Percentiles rank a stretch among this genome's conserved stretches.
phyloP scores from a whole-genome alignment of 345 rosid species.

The Aquilaria malaccensis region DNA sequence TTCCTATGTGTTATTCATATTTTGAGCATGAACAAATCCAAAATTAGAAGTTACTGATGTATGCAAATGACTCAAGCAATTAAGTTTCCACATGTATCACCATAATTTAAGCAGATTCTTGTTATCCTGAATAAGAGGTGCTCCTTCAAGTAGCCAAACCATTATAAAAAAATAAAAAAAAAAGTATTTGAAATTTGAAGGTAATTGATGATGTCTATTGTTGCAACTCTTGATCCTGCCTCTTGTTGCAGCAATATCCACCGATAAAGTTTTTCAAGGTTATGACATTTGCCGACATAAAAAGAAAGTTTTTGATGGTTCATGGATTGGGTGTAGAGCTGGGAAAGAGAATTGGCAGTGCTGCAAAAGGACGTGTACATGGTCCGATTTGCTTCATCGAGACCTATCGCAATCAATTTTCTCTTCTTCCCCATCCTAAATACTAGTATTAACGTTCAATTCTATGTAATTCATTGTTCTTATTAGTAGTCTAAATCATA shows the following conservation, averaged over 20 bases:
- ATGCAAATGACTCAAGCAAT: too few species aligned
- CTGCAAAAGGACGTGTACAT: slow-evolving; percentile 81
- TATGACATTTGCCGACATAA: slow-evolving; percentile 70
- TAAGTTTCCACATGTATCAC: too few species aligned
- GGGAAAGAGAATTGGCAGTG: slow-evolving; percentile 87
- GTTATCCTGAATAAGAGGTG: too few species aligned
- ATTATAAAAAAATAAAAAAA: background rate
- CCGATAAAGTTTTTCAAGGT: slow-evolving; percentile 71
- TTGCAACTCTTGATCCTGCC: slow-evolving; percentile 65
- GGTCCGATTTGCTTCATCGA: slow-evolving; percentile 96
- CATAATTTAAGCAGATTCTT: too few species aligned
- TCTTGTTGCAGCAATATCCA: slow-evolving; percentile 88
- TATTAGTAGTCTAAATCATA: too few species aligned
- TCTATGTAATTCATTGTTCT: too few species aligned
- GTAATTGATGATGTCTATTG: slow-evolving; percentile 56
- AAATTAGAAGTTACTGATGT: too few species aligned
- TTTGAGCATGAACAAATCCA: too few species aligned
- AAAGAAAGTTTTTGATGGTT: slow-evolving; percentile 66
- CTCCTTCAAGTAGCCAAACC: background rate
- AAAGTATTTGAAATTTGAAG: slow-evolving; percentile 45
- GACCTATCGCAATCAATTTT: slow-evolving; percentile 76
- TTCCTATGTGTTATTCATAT: too few species aligned
- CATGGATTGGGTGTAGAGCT: slow-evolving; percentile 77
- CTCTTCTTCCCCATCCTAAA: slow-evolving; percentile 79
- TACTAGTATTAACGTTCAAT: too few species aligned